Conservation (phyloP, 2,329 filamentous ascomycete genomes). For the Onygenales sp. region DNA sequence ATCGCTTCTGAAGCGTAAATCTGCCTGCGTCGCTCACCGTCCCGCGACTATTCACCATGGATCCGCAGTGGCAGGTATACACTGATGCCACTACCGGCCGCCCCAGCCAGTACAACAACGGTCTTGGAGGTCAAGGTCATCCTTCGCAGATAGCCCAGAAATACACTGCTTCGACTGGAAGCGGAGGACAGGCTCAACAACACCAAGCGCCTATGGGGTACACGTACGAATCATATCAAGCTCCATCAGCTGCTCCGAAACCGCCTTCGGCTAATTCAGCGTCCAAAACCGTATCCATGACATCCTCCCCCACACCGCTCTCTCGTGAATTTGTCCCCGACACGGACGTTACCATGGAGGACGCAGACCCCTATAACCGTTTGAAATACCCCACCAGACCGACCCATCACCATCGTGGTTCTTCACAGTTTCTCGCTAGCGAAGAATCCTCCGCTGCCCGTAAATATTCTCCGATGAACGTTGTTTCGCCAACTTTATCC, state of each 20-base stretch:
- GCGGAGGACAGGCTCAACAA: constrained; percentile 21
- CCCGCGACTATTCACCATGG: constrained; percentile 33
- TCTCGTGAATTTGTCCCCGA: constrained; percentile 57
- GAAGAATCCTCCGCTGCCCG: constrained; percentile 77
- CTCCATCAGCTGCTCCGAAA: constrained; percentile 24
- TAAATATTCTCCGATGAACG: constrained; percentile 94
- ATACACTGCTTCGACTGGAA: constrained; percentile 21
- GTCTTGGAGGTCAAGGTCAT: constrained; percentile 38
- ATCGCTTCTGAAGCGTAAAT: constrained; percentile 5
- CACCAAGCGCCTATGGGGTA: constrained; percentile 47
- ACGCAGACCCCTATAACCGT: constrained; percentile 74
- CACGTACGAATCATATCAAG: constrained; percentile 60
- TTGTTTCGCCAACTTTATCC: constrained; percentile 67
- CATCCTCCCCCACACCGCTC: constrained; percentile 51
- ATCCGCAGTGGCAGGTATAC: constrained; percentile 59
- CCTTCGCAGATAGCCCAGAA: constrained; percentile 43
- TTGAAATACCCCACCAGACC: constrained; percentile 79
- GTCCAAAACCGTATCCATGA: constrained; percentile 44
- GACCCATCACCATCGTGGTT: constrained; percentile 61
- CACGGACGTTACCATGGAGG: constrained; percentile 77
- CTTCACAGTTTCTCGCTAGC: constrained; percentile 61
- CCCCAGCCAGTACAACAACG: constrained; percentile 56
- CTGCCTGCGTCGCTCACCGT: not conserved
- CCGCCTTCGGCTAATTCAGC: constrained; percentile 28
- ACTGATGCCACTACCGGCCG: constrained; percentile 51